Conservation (phyloP, 2,329 filamentous ascomycete genomes). For the Thielaviopsis cerberus region DNA sequence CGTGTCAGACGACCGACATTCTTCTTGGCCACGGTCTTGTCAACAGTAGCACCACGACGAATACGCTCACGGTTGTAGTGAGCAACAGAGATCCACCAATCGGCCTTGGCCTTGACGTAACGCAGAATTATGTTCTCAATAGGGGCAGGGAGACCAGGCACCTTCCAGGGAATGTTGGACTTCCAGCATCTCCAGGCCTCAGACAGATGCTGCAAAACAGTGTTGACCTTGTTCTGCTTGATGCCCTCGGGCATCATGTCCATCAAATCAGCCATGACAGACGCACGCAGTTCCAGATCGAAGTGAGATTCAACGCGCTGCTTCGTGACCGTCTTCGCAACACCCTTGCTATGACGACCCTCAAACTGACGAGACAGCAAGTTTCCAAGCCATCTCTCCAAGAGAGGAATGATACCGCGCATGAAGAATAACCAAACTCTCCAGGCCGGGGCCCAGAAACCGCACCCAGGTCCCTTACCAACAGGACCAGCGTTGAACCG, state of each 20-base stretch:
- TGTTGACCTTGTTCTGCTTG: conserved; percentile 98
- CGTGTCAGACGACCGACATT: conserved; percentile 87
- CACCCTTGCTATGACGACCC: conserved; percentile 93
- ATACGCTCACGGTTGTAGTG: conserved; percentile 98
- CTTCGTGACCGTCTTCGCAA: conserved; percentile 97
- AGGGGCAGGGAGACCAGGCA: conserved; percentile 82
- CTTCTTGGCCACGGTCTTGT: conserved; percentile 99
- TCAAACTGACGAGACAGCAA: conserved; percentile 93
- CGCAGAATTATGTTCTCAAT: conserved; percentile 98
- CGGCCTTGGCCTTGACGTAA: conserved; percentile 97
- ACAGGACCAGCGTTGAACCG: conserved; percentile 94
- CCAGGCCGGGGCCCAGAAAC: conserved; percentile 98
- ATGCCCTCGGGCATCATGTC: conserved; percentile 99
- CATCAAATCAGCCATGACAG: conserved; percentile 97
- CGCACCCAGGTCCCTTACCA: conserved; percentile 90
- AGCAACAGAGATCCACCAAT: conserved; percentile 99
- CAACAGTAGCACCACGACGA: conserved; percentile 83
- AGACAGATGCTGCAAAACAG: conserved; percentile 86
- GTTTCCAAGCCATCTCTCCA: conserved; percentile 95
- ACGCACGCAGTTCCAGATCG: conserved; percentile 87
- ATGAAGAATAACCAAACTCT: conserved; percentile 99
- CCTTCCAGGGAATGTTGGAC: conserved; percentile 99
- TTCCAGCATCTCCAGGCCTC: conserved; percentile 99
- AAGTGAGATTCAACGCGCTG: conserved; percentile 98
- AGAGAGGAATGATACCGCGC: conserved; percentile 87